phyloP scores from a whole-genome alignment of 2,329 filamentous ascomycete species.

The Chrysoporthe deuterocubensis region DNA sequence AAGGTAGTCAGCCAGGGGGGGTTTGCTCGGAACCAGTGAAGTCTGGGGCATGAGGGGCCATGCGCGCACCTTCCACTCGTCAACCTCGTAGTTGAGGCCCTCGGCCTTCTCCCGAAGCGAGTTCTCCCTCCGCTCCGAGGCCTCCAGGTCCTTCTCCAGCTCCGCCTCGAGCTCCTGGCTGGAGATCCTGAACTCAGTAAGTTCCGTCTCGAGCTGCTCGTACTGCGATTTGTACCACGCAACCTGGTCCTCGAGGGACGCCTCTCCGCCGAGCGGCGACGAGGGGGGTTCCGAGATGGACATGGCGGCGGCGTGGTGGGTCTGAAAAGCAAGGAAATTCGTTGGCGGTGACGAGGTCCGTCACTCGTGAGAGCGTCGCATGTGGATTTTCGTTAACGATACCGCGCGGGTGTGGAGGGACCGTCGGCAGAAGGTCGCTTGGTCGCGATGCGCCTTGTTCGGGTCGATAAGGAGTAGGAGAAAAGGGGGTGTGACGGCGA shows the following conservation, averaged over 20 bases:
- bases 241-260: slow-evolving; percentile 73
- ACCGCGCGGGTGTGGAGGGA: neutral
- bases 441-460: slow-evolving; percentile 7
- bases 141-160: slow-evolving; percentile 93
- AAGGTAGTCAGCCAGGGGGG: slow-evolving; percentile 31
- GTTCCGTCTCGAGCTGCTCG: slow-evolving; percentile 86
- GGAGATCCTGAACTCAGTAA: slow-evolving; percentile 91
- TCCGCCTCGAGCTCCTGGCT: slow-evolving; percentile 94
- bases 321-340: slow-evolving; percentile 11
- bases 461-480: slow-evolving; percentile 19
- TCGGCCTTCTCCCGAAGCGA: slow-evolving; percentile 86
- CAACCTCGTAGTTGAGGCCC: slow-evolving; percentile 81
- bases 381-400: slow-evolving; percentile 22
- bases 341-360: slow-evolving; percentile 23
- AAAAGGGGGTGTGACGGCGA: slow-evolving; percentile 18
- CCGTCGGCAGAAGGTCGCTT: slow-evolving; percentile 6
- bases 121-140: slow-evolving; percentile 90
- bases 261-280: slow-evolving; percentile 60
- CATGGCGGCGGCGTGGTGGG: slow-evolving; percentile 43
- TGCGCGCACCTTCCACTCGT: slow-evolving; percentile 92
- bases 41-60: slow-evolving; percentile 5
- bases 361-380: slow-evolving; percentile 28
- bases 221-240: slow-evolving; percentile 97
- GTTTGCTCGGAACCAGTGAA: neutral
- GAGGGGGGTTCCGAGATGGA: slow-evolving; percentile 59